Conservation (phyloP, 768 basidiomycete genomes). For the Dioszegia hungarica region DNA sequence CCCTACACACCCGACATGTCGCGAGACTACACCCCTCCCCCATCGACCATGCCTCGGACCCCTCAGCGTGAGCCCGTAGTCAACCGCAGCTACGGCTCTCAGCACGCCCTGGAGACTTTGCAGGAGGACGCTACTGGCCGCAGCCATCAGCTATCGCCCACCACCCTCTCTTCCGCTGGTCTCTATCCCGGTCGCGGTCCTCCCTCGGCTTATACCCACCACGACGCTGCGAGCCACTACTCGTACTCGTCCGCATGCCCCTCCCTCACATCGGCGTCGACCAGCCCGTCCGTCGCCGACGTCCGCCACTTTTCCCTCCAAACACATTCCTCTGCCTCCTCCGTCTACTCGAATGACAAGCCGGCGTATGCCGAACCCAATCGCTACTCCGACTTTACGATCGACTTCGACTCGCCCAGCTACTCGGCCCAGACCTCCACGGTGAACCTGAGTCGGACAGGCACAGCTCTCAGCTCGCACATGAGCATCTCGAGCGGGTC, state of each 20-base stretch:
- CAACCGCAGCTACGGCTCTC: too few relatives aligned
- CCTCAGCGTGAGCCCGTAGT: too few relatives aligned
- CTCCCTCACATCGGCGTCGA: neutral
- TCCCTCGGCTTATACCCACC: too few relatives aligned
- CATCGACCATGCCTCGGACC: too few relatives aligned
- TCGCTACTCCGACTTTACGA: neutral
- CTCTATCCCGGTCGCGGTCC: neutral
- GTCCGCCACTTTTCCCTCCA: neutral
- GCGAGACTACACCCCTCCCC: too few relatives aligned
- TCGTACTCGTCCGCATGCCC: neutral
- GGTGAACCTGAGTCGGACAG: neutral
- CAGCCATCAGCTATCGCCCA: neutral
- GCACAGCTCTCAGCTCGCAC: slow-evolving; percentile 5
- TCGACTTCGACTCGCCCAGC: neutral
- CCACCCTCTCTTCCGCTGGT: neutral
- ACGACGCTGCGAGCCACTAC: neutral
- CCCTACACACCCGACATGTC: neutral
- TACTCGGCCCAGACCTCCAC: neutral
- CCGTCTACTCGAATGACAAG: neutral
- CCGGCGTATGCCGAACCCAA: neutral
- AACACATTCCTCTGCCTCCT: neutral
- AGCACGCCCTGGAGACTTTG: neutral
- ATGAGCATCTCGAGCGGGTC: slow-evolving; percentile 29
- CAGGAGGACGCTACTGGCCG: neutral
- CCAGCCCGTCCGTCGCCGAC: too few relatives aligned